These are phyloP conservation scores for Xylaria sp. DNA, from an alignment of 2,329 filamentous ascomycete species.

Conservation along the genomic window DNA sequence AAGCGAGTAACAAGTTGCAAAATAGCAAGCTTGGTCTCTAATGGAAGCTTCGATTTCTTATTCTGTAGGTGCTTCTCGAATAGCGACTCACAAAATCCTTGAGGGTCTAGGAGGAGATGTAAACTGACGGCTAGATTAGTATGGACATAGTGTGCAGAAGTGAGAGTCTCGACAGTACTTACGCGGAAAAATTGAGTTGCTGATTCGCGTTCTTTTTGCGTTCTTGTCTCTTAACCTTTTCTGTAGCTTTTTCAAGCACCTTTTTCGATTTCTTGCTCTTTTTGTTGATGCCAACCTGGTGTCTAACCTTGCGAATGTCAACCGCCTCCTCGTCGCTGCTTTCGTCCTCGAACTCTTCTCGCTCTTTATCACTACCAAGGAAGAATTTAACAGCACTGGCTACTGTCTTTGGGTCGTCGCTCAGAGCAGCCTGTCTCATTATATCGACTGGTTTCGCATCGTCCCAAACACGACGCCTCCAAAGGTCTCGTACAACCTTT, in stretches of 20 bases:
- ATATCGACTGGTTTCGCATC: constrained; percentile 96
- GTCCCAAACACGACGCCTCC: constrained; percentile 96
- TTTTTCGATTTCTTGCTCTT: constrained; percentile 91
- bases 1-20: constrained; percentile 90
- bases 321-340: constrained; percentile 82
- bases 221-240: constrained; percentile 84
- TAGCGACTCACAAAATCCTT: constrained; percentile 89
- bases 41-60: constrained; percentile 82
- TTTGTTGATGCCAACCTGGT: constrained; percentile 93
- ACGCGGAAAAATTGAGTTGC: constrained; percentile 91
- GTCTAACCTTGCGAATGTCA: constrained; percentile 83
- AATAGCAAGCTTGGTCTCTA: constrained; percentile 91
- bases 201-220: constrained; percentile 89
- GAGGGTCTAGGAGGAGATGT: constrained; percentile 92
- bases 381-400: constrained; percentile 92
- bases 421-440: constrained; percentile 92
- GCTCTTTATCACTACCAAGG: constrained; percentile 93
- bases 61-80: constrained; percentile 93
- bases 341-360: constrained; percentile 91
- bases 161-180: constrained; percentile 7
- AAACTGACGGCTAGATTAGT: constrained; percentile 55
- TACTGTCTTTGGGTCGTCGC: constrained; percentile 93
- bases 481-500: constrained; percentile 93
- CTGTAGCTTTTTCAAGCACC: constrained; percentile 80
- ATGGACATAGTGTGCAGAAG: constrained; percentile 5